Base-by-base conservation (phyloP, 2,329 filamentous ascomycete genomes). In the Verticillium albo-atrum region DNA sequence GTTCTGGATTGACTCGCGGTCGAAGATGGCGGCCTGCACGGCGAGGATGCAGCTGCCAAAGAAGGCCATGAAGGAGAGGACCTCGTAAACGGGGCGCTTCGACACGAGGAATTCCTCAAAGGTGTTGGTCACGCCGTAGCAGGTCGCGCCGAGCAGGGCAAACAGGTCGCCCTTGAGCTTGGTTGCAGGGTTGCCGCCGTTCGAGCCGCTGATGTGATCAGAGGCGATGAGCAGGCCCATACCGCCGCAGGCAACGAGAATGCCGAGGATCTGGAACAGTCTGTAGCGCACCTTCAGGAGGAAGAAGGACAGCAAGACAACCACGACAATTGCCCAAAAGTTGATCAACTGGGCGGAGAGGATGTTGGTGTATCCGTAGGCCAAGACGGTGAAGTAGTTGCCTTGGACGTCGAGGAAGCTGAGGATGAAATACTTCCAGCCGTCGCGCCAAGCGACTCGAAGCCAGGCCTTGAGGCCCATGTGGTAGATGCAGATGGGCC, bases 281-380 rank as follows among this genome's bases (percentile, higher is more conserved):
- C 92, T 91, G 82, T 99, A 99, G 68, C 95, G 90, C 52, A 99
- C 95, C 66, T 82, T 84, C 60, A 99, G 85, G 67, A 97, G 80
- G 64, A 88, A 65, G 76, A 96, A 93, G 28, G 92, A 97, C 65
- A 97, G 77, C 62, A 90, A 71, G 23, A 98, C 92, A 25, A 99
- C 95, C 63, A 94, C 88, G 56, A 96, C 91, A 66, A 99, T 98
- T 67, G 93, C 91, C 94, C 94, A 98, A 79, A 98, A 98, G 82
- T 97, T 97, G 77, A 99, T 92, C 57, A 99, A 84, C 80, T 98
- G 93, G 17, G 92, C 92, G 23, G 90, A 95, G 55, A 98, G 83
- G 67, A 97, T 89, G 69, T 93, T 97, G 58, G 94, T 97, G 80
- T 96, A 87, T 61, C 89, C 84, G 79, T 98, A 99, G 5, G 94